Percentiles rank a stretch among this genome's conserved stretches.
Evolutionary conservation across 2,329 filamentous ascomycete genomes (phyloP).

Genomic region (Pseudogymnoascus verrucosus): DNA sequence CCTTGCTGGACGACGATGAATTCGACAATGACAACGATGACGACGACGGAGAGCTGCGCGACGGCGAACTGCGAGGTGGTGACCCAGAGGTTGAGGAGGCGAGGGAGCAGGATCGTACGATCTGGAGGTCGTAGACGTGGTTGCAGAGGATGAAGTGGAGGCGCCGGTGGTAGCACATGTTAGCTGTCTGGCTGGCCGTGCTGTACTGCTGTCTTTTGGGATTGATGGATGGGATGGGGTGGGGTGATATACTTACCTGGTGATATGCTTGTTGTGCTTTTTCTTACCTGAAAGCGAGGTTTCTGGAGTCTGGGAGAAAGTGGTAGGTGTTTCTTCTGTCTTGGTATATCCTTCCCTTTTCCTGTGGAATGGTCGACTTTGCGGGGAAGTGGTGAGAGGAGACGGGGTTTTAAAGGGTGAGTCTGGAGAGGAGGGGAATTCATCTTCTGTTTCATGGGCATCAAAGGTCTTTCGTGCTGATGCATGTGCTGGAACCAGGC

Average conservation of each 20-base stretch:
- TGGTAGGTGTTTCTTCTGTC: background rate
- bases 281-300: background rate
- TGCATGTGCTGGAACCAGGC: too few relatives aligned
- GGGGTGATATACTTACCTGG: background rate
- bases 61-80: too few relatives aligned
- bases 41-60: too few relatives aligned
- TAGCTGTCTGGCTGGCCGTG: background rate
- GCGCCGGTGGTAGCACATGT: constrained; percentile 31
- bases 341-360: background rate
- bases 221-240: background rate
- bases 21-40: too few relatives aligned
- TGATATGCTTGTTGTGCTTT: background rate
- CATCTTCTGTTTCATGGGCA: background rate
- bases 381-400: background rate
- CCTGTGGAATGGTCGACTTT: background rate
- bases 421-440: background rate
- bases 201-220: background rate
- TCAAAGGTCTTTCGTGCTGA: background rate
- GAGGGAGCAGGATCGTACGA: constrained; percentile 24
- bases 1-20: background rate
- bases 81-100: background rate
- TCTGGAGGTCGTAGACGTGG: constrained; percentile 31
- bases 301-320: background rate
- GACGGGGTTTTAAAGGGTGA: background rate
- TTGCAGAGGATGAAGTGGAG: constrained; percentile 52